These are phyloP conservation scores for Calamus simplicifolius DNA, from an alignment of 176 grass and related monocot genomes.

Conservation along the genomic window DNA sequence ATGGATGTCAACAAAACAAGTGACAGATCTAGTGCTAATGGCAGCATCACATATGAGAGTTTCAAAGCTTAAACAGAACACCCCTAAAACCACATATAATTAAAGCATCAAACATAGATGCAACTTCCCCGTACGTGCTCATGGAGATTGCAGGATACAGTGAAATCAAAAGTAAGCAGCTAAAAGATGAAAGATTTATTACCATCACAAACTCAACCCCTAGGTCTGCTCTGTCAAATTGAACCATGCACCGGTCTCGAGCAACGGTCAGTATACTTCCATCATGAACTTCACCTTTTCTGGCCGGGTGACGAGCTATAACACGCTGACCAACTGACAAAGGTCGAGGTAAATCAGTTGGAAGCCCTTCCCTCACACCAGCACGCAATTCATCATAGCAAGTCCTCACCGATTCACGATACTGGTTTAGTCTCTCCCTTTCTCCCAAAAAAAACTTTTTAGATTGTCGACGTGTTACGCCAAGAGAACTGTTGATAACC, in stretches of 20 bases:
- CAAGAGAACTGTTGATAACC: conserved; percentile 55
- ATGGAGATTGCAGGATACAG: too few relatives aligned
- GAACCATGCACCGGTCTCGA: conserved; percentile 35
- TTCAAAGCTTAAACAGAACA: too few relatives aligned
- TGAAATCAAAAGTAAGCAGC: too few relatives aligned
- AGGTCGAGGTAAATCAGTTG: conserved; percentile 42
- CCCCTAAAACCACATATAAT: too few relatives aligned
- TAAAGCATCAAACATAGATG: too few relatives aligned
- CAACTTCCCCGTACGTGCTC: too few relatives aligned
- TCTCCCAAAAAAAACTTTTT: conserved; percentile 38
- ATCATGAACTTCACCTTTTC: conserved; percentile 50
- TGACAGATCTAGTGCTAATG: too few relatives aligned
- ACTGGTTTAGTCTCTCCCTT: conserved; percentile 50
- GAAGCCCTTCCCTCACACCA: conserved; percentile 41
- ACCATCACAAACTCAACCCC: conserved; percentile 45
- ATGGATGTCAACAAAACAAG: too few relatives aligned
- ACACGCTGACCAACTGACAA: conserved; percentile 56
- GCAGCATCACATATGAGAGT: too few relatives aligned
- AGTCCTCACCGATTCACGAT: conserved; percentile 44
- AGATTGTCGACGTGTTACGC: conserved; percentile 53
- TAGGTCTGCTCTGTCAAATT: conserved; percentile 49
- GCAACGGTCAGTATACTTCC: conserved; percentile 38
- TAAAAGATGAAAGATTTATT: conserved; percentile 17
- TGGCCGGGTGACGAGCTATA: conserved; percentile 48
- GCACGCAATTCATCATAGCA: conserved; percentile 34